Conservation (phyloP, 2,329 filamentous ascomycete genomes). For the Magnaporthales sp. region DNA sequence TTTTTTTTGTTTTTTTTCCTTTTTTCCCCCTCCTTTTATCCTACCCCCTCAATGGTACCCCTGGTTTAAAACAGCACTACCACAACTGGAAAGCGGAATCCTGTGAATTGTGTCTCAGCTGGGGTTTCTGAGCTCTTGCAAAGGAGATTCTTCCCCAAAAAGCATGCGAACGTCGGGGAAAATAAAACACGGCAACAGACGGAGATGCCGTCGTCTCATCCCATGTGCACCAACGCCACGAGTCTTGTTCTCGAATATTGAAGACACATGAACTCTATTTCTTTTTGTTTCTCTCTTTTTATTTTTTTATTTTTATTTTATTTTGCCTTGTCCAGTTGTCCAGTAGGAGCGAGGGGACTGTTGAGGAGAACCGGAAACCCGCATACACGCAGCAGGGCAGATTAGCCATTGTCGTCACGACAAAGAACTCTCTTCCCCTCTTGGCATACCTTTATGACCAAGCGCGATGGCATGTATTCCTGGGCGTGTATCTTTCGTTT, state of each 20-base stretch:
- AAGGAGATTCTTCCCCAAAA: not conserved
- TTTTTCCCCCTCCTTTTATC: not conserved
- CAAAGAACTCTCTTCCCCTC: no score
- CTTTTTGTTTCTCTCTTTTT: no score
- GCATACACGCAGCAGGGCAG: not conserved
- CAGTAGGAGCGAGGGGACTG: not conserved
- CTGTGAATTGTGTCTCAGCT: not conserved
- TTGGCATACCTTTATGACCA: no score
- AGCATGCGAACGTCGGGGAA: not conserved
- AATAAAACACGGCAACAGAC: not conserved
- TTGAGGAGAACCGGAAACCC: not conserved
- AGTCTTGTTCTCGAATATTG: not conserved
- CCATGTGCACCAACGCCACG: not conserved
- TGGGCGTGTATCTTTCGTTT: no score
- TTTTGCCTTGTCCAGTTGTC: not conserved
- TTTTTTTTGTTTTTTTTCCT: not conserved
- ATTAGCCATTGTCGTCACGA: not conserved
- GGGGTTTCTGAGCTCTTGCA: not conserved
- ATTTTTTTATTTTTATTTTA: no score
- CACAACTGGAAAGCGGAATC: not conserved
- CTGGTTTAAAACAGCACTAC: not conserved
- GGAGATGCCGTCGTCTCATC: not conserved
- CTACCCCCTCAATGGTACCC: not conserved
- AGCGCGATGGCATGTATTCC: no score
- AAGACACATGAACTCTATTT: not conserved